Base-by-base conservation (phyloP, 1,284 basidiomycete species). In the Phylloporus sp. region DNA sequence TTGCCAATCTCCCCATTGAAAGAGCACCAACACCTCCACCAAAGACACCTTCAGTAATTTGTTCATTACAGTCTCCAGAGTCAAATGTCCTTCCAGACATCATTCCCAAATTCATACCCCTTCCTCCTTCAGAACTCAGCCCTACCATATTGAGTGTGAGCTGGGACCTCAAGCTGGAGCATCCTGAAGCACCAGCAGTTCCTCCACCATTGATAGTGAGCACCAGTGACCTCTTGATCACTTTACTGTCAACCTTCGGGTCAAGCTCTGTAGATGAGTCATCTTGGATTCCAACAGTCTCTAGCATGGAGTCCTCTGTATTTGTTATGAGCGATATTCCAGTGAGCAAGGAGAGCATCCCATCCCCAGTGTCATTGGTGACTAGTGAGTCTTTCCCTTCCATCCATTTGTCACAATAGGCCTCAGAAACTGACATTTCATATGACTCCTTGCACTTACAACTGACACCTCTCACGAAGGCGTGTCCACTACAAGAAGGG, bases 371-470 rank as follows among this genome's bases (percentile, higher is more conserved):
- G 4, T 71, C 77, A 32, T 68, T 77, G 65, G 72, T 70, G 23
- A 78, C 68, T 39, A 71, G 77, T 7, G 75, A 71, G 32, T 67
- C 78, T 4, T 82, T 80, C 32, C 80, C 82, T 27, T 81, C 82
- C 15, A 69, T 86, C 60, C 81, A 80, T 19, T 80, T 80, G 57
- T 85, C 84, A 23, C 72, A 82, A 39, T 91, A 89, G 89, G 86
- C 84, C 14, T 79, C 84, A 5, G 88, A 89, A 71, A 88, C 88
- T 0, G 87, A 92, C 68, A 72, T 82, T 14, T 90, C 91, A 0
- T 94, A 90, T 70, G 91, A 93, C 45, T 91, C 91, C 0, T 90
- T 90, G 0, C 79, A 90, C 23, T 80, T 94, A 29, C 82, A 82
- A 15, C 89, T 91, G 0, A 92, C 91, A 0, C 91, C 90, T 29